Conservation (phyloP, 257 asterid genomes). For the Ophiorrhiza pumila region DNA sequence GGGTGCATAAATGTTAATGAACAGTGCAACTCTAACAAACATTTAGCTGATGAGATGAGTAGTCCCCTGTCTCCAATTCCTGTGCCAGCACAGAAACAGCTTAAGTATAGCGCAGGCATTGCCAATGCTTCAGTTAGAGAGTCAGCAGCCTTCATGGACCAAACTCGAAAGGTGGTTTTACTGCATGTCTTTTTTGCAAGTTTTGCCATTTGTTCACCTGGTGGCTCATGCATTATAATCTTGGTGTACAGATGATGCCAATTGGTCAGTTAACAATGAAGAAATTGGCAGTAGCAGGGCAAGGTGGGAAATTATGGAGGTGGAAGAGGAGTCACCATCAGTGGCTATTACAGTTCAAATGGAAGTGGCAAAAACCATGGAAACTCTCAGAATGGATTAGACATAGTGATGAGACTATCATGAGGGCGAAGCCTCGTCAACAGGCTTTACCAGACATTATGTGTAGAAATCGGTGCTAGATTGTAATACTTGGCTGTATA, state of each 20-base stretch:
- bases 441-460: constrained; percentile 68
- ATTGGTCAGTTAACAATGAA: constrained; percentile 86
- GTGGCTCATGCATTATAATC: constrained; percentile 15
- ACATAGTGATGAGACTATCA: constrained; percentile 94
- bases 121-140: constrained; percentile 76
- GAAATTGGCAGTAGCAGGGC: constrained; percentile 80
- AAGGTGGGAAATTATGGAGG: constrained; percentile 97
- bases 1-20: background rate
- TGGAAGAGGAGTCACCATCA: constrained; percentile 99
- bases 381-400: constrained; percentile 90
- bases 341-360: constrained; percentile 96
- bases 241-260: constrained; percentile 76
- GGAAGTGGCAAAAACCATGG: constrained; percentile 99
- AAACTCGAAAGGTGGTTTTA: constrained; percentile 67
- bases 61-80: constrained; percentile 81
- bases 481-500: constrained; percentile 33
- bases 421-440: constrained; percentile 76
- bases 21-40: constrained; percentile 49
- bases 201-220: background rate
- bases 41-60: constrained; percentile 61
- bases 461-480: constrained; percentile 73
- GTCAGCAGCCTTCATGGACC: constrained; percentile 72
- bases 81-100: constrained; percentile 96
- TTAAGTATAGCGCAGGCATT: constrained; percentile 89
- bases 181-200: constrained; percentile 4